Base-by-base conservation (phyloP, 2,329 filamentous ascomycete genomes). In the Gyromitra esculenta region DNA sequence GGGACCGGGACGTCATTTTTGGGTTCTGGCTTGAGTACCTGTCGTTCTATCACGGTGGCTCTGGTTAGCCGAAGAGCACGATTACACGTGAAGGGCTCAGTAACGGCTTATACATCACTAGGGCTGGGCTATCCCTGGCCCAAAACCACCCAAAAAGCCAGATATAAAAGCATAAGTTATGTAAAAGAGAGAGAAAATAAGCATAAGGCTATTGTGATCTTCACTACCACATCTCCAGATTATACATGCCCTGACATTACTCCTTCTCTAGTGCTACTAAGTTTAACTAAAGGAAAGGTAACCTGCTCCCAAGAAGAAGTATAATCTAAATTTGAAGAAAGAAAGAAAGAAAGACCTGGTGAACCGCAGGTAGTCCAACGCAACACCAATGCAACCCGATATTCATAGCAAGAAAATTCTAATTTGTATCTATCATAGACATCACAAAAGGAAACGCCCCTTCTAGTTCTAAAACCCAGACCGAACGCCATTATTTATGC, bases 401-500 rank as follows among this genome's bases (percentile, higher is more conserved):
- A 52, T 18, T 15, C 43, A 13, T 45, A 45, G 43, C 43, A 13
- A 45, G 11, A 18, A 18, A 4, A 39, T 37, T 57, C 54, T 57
- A 57, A 37, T 35, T 37, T 15, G 54, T 35, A 37, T 57, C 13
- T 57, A 57, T 57, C 6, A 31, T n/a, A 25, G 31, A 57, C 13
- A 35, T 37, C 31, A 35, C 31, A 57, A 57, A 57, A 37, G 54
- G 37, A 57, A 57, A 57, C 31, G 18, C 54, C 54, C 54, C 31
- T 57, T 39, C 18, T 57, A 57, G 54, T 39, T 57, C 15, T 57
- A 57, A 57, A 31, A 39, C 31, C 25, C 54, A 57, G 54, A 57
- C 54, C 54, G 54, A 57, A 57, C 54, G 31, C 54, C 54, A 37
- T 37, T 8, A 2, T 18, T 37, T 57, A 57, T n/a, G 54, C 31